Conservation (phyloP, 495 filamentous ascomycete species). For the Lasiosphaeria miniovina region DNA sequence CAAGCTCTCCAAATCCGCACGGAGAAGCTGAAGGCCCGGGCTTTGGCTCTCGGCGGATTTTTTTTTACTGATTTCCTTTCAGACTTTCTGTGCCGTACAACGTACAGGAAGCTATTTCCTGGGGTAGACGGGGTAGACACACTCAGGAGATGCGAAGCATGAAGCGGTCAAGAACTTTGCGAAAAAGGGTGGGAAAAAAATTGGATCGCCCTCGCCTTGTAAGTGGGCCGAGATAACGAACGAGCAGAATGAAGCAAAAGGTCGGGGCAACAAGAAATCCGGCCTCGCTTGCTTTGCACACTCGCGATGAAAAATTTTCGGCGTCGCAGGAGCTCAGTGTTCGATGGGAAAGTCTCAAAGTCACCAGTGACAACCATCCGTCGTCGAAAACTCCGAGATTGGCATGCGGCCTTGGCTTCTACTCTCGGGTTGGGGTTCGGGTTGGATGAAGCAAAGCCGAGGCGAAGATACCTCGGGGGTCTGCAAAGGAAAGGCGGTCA, state of each 20-base stretch:
- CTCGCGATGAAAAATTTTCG: slow-evolving; percentile 14
- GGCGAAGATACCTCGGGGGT: background rate
- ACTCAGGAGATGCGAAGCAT: slow-evolving; percentile 18
- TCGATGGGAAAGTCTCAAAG: slow-evolving; percentile 3
- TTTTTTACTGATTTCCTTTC: background rate
- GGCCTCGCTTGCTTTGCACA: background rate
- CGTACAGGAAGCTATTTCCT: background rate
- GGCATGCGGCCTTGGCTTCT: slow-evolving; percentile 7
- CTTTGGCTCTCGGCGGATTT: background rate
- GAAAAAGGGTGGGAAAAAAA: background rate
- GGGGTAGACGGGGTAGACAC: background rate
- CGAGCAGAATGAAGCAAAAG: background rate
- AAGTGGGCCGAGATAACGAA: slow-evolving; percentile 10
- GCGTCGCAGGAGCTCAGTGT: slow-evolving; percentile 11
- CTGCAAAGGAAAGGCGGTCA: slow-evolving; percentile 32
- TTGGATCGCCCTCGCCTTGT: background rate
- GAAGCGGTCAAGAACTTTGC: slow-evolving; percentile 27
- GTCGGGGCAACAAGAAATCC: background rate
- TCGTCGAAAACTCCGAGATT: slow-evolving; percentile 5
- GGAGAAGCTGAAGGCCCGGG: background rate
- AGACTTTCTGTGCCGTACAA: too few relatives aligned
- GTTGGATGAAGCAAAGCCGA: slow-evolving; percentile 12
- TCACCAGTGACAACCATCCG: background rate
- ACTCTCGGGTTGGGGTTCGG: slow-evolving; percentile 24
- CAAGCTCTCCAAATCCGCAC: background rate